phyloP scores from a whole-genome alignment of 306 rosid species.

The Sindora glabra region DNA sequence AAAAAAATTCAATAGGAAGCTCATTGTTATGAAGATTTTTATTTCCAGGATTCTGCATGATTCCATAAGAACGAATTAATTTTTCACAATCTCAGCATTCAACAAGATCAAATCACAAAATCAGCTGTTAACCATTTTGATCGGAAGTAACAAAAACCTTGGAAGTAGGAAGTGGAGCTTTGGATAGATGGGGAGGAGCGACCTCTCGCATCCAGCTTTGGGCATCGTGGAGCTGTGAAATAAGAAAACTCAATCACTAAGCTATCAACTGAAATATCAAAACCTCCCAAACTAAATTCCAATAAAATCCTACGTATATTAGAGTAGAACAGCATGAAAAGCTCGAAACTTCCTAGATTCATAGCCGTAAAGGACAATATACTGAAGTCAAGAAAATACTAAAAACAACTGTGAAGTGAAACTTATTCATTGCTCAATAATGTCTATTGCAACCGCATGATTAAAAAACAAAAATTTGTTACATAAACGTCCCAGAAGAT shows the following conservation, averaged over 20 bases:
- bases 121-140: neutral
- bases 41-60: neutral
- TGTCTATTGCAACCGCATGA: neutral
- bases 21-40: neutral
- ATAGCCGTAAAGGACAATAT: neutral
- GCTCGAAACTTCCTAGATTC: neutral
- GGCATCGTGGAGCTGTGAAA: conserved; percentile 45
- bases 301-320: neutral
- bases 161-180: conserved; percentile 49
- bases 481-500: neutral
- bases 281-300: neutral
- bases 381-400: conserved; percentile 16
- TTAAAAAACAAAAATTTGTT: neutral
- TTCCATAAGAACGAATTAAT: neutral
- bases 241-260: conserved; percentile 7
- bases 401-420: neutral
- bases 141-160: conserved; percentile 59
- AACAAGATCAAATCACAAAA: conserved; percentile 8
- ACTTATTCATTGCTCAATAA: neutral
- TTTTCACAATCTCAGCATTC: conserved; percentile 8
- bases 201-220: conserved; percentile 88
- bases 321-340: neutral
- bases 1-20: neutral
- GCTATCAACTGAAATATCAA: neutral
- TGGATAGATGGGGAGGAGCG: conserved; percentile 54